Base-by-base conservation (phyloP, 1,284 basidiomycete species). In the Sutorius eximius region DNA sequence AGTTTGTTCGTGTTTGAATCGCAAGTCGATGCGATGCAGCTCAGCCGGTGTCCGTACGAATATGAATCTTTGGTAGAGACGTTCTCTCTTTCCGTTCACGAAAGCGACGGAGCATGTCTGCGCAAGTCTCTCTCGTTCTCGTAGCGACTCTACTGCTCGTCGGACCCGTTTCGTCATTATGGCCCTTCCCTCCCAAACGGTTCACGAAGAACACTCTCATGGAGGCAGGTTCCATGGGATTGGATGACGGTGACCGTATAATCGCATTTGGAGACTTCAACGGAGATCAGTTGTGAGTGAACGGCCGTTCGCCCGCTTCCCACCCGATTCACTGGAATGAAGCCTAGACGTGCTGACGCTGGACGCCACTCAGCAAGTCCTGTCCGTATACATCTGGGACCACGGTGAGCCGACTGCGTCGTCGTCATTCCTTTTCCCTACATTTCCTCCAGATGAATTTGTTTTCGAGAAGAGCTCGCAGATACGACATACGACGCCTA, bases 191-290 rank as follows among this genome's bases (percentile, higher is more conserved):
- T 48, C 80, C 85, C 22, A 91, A 95, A 70, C 80, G 92, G 41
- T 97, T 95, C 76, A 86, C 82, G n/a, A 84, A 87, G 51, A 95
- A 96, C 64, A 83, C 89, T 0, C 79, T 98, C 45, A 78, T 97
- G 56, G 78, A 85, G 60, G 88, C 93, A 1, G 95, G 94, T 2
- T 73, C 83, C 0, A 78, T 97, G 62, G 95, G 95, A 1, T 74
- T 99, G 18, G 79, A 80, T 37, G 76, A 77, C n/a, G 80, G 84
- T 38, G 85, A 83, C 22, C 82, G 90, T 53, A 81, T 97, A 29
- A 81, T 92, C 46, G 95, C 95, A 2, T 90, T 95, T 66, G 96
- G 93, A 30, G 96, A 99, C 74, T 95, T 93, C 71, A 87, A 98
- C 69, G 95, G 91, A 5, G 95, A 98, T 71, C 94, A 97, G 69